Base-by-base conservation (phyloP, 2,329 filamentous ascomycete genomes). In the Fusarium lyarnte region DNA sequence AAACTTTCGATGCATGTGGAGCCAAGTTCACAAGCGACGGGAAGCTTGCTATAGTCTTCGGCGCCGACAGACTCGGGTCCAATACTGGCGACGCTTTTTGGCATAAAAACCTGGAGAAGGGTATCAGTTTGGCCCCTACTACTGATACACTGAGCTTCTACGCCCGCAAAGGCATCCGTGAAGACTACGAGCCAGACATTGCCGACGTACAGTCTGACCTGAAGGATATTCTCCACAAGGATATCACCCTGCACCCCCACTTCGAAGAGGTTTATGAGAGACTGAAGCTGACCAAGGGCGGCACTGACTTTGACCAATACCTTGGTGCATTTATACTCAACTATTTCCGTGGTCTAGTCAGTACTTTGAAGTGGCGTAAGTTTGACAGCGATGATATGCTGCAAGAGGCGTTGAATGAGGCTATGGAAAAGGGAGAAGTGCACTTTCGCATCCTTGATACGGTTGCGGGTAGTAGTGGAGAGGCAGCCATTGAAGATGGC, bases 221-320 rank as follows among this genome's bases (percentile, higher is more conserved):
- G 2, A 31, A 49, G 10, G 10, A 4, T 6, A 49, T 49, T 2
- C 0, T 31, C 1, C 8, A 23, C 0, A 31, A 33, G 27, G 27
- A 49, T 9, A 17, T 49, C 2, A 49, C 14, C 8, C 5, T 49
- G 8, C 2, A 6, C 10, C 46, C 46, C 21, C 6, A 49, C 7
- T 31, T 49, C 7, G 21, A 31, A 10, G 27, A 31, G 10, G 2
- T 7, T 2, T 49, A 49, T 8, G 5, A 33, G 14, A 49, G 31
- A 1, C 14, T 49, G 10, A 49, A 49, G 21, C 1, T n/a, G 27
- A 33, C 46, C 21, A 49, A 49, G 5, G 21, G 23, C 0, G 46
- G 46, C 8, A 49, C 27, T 5, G 46, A 49, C 14, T 47, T 31
- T n/a, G 21, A n/a, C 14, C 21, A 47, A 17, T 47, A 47, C 27